Evolutionary conservation across 306 rosid genomes (phyloP), one percentile per base, ranked within the genome.

Genomic region (Luffa acutangula): DNA sequence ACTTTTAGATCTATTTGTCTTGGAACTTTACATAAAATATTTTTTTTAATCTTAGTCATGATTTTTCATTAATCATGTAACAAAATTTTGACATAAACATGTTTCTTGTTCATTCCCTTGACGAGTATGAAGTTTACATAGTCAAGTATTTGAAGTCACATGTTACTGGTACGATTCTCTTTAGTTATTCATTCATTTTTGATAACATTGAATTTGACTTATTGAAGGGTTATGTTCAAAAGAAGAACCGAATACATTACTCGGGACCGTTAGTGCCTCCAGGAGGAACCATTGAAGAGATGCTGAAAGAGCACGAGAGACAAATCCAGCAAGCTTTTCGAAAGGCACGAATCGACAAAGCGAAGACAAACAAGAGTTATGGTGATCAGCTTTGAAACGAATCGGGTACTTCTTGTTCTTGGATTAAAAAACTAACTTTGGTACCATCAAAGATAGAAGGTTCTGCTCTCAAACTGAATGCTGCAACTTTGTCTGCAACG

Each of bases 301-400:
- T 95, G 97, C 88, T 95, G 25, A 88, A 75, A 82, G 97, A 92
- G 85, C 98, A 95, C 25, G 98, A 95, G 79, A 87, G 88, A 76
- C 88, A 91, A 81, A 95, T 95, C 86, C 98, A 92, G 83, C 96
- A 91, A 78, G 97, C 96, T 39, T 91, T 92, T 54, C 93, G 98
- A 18, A 90, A 90, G 81, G 97, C 94, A 6, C 89, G 87, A 17
- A 31, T 80, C 20, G 89, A 83, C 71, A 90, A 89, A 79, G 80
- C 63, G 25, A 88, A 86, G 82, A 82, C 80, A 15, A 88, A 80
- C 80, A 65, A 37, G 6, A 77, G 36, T 79, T 34, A 42, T 2
- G 49, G 65, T 33, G 69, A 71, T 57, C 52, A 34, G 49, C 77
- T 56, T 45, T 69, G 67, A 83, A 74, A 36, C 14, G 9, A 41